Base-by-base conservation (phyloP, 2,329 filamentous ascomycete genomes). In the Arthrobotrys megalospora region DNA sequence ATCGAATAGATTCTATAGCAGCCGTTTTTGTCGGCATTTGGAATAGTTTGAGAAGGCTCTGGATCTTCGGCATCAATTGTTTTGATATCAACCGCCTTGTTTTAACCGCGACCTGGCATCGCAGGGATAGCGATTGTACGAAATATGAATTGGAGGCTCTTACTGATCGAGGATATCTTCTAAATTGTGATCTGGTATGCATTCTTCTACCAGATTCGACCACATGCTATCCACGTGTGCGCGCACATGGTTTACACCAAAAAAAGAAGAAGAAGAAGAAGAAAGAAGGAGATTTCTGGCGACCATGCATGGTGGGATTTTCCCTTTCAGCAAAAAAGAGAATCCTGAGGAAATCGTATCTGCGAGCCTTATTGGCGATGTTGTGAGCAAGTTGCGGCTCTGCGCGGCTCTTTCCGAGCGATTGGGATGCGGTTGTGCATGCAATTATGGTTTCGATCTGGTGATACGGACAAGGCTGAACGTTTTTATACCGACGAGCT, bases 381-480 rank as follows among this genome's bases (percentile, higher is more conserved):
- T 21, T 7, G 41, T 12, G 53, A 43, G 19, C 12, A 8, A 3
- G 11, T 14, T 60, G 55, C 16, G 55, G 55, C 55, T 60, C 55
- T 60, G 55, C 11, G 55, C 55, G 55, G 55, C 55, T 58, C 52
- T 58, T 41, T 14, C 19, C 12, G 36, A 45, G 45, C 8, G 45
- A 48, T 24, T 41, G 41, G 53, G 53, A 34, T 60, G 55, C 19
- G 28, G 7, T 58, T 10, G 34, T 41, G 53, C 34, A 34, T 60
- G 55, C 19, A 12, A 4, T 58, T 10, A n/a, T 41, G 16, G 32
- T 38, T 52, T 16, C 12, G 24, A 58, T 21, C 55, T 41, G 55
- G 36, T 43, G 55, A 60, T 28, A 28, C 55, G 24, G 11, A 60
- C 36, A 60, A 60, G 53, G 53, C 53, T 60, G 53, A 60, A 5